These are phyloP conservation scores for Alternaria arborescens DNA, from an alignment of 2,329 filamentous ascomycete genomes.

Conservation along the genomic window DNA sequence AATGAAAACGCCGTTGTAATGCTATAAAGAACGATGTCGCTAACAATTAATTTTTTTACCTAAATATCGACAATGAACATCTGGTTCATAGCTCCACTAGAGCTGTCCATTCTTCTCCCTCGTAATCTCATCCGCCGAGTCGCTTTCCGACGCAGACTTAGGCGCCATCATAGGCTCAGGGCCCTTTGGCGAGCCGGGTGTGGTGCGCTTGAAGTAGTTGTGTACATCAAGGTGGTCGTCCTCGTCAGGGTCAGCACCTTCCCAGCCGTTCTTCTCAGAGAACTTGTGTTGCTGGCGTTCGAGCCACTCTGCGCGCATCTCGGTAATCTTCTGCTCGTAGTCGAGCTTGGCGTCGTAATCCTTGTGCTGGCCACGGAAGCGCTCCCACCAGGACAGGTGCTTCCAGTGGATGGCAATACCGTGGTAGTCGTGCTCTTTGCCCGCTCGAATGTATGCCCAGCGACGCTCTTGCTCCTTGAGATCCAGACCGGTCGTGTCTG, in stretches of 20 bases:
- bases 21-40: conserved; percentile 2
- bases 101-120: conserved; percentile 16
- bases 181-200: conserved; percentile 16
- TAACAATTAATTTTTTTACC: not conserved
- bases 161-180: conserved; percentile 31
- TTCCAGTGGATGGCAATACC: conserved; percentile 90
- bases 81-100: not conserved
- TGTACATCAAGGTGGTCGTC: conserved; percentile 43
- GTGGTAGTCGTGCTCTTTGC: conserved; percentile 84
- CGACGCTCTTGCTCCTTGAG: conserved; percentile 96
- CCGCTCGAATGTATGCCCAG: conserved; percentile 85
- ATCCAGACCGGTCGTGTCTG: conserved; percentile 96
- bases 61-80: not conserved
- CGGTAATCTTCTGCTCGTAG: conserved; percentile 82
- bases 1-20: conserved; percentile 6
- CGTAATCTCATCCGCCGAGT: conserved; percentile 21
- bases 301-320: conserved; percentile 70
- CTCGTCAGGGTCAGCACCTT: conserved; percentile 40
- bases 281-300: conserved; percentile 64
- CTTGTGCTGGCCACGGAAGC: conserved; percentile 78
- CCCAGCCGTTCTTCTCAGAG: conserved; percentile 41
- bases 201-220: conserved; percentile 46
- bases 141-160: conserved; percentile 22
- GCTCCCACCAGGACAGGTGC: conserved; percentile 90
- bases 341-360: conserved; percentile 77